Percentiles rank a stretch among this genome's conserved stretches.
These are phyloP conservation scores for Tetrahymena borealis DNA, from an alignment of 73 alveolate species.

Conservation along the genomic window DNA sequence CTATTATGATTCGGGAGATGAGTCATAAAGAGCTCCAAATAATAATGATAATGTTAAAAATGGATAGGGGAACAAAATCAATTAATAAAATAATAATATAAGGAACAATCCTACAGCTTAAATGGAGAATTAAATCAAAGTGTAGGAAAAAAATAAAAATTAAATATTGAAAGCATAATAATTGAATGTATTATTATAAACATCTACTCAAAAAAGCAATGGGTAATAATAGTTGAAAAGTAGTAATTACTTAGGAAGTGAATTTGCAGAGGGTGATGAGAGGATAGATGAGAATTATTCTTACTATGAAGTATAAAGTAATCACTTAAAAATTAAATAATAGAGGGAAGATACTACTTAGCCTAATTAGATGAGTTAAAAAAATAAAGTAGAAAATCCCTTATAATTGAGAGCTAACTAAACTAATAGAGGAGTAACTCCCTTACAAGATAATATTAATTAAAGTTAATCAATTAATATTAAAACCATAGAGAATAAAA, in stretches of 20 bases:
- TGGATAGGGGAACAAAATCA: not conserved
- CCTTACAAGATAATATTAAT: too few species aligned
- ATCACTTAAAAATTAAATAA: not conserved
- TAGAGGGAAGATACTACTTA: too few species aligned
- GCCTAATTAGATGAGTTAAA: too few species aligned
- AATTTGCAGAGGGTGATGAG: not conserved
- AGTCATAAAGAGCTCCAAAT: not conserved
- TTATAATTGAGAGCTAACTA: too few species aligned
- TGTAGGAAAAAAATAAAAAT: not conserved
- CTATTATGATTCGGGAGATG: not conserved
- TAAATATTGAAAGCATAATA: not conserved
- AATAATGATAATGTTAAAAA: not conserved
- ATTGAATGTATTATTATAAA: not conserved
- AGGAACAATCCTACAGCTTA: not conserved
- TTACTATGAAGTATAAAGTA: not conserved
- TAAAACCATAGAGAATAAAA: not conserved
- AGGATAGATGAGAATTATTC: not conserved
- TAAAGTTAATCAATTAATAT: not conserved
- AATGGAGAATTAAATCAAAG: not conserved
- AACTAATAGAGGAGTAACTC: too few species aligned
- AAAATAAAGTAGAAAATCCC: too few species aligned
- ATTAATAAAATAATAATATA: not conserved
- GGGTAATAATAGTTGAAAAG: not conserved
- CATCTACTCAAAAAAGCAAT: not conserved
- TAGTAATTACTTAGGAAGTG: not conserved